A percentile compares a stretch with the other conserved stretches of the same genome.
Conservation (phyloP, 139 green algal genomes). For the Ostreobium quekettii region DNA sequence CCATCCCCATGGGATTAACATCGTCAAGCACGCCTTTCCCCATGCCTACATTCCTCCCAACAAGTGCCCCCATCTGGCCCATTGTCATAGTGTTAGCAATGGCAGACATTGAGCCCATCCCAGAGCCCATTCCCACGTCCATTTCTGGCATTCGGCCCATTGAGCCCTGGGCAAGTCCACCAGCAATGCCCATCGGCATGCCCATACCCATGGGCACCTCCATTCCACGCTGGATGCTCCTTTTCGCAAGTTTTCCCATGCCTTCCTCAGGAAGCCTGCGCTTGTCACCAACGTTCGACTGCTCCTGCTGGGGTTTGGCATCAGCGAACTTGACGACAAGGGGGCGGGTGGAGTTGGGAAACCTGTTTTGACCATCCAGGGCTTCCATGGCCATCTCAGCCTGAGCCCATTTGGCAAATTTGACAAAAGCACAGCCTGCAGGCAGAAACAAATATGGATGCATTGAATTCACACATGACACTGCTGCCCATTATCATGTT, state of each 20-base stretch:
- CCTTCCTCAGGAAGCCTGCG: no score
- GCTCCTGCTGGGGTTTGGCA: slow-evolving; percentile 48
- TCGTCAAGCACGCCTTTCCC: not conserved
- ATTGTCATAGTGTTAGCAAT: no score
- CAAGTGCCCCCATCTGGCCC: no score
- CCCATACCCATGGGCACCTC: slow-evolving; percentile 14
- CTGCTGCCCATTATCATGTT: no score
- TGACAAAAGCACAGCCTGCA: slow-evolving; percentile 74
- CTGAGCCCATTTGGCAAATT: slow-evolving; percentile 56
- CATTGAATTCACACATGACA: no score
- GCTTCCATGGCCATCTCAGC: slow-evolving; percentile 64
- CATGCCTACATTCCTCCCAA: no score
- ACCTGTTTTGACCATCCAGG: slow-evolving; percentile 51
- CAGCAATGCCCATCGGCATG: slow-evolving; percentile 1
- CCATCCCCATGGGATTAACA: not conserved
- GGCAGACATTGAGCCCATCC: no score
- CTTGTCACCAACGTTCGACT: no score
- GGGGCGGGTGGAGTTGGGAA: slow-evolving; percentile 55
- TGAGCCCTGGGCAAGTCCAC: no score
- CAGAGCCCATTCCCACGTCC: not conserved
- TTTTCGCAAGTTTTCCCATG: no score
- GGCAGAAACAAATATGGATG: no score
- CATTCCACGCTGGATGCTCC: no score
- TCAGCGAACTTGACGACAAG: slow-evolving; percentile 85
- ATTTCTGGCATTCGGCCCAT: slow-evolving; percentile 10